A percentile compares a stretch with the other conserved stretches of the same genome.
These are phyloP conservation scores for Crithidia expoeki DNA, from an alignment of 208 protist genomes.

Conservation along the genomic window DNA sequence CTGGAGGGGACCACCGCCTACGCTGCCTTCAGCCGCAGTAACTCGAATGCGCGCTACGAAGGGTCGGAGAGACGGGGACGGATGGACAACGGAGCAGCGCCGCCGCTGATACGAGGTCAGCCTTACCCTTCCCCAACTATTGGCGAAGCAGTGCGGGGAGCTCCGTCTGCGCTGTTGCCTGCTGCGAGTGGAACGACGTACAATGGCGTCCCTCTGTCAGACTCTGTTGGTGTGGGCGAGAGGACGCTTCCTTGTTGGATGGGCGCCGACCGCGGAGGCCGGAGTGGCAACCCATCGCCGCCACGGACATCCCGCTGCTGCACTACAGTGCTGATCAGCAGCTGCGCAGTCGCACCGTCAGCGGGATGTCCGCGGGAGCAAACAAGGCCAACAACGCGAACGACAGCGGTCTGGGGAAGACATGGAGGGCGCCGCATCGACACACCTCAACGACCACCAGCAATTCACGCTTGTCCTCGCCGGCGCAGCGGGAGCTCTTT, in stretches of 20 bases:
- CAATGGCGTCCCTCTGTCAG: constrained; percentile 15
- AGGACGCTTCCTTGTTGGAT: background rate
- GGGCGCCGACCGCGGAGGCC: constrained; percentile 17
- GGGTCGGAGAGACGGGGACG: no score
- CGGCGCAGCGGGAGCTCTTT: constrained; percentile 12
- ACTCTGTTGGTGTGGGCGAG: background rate
- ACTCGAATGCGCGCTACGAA: background rate
- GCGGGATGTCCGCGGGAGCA: background rate
- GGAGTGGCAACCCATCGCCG: constrained; percentile 62
- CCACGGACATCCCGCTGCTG: constrained; percentile 53
- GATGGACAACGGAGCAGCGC: constrained; percentile 13
- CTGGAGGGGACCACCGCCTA: constrained; percentile 24
- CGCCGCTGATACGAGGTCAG: constrained; percentile 44
- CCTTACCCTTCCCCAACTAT: constrained; percentile 34
- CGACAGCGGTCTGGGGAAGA: background rate
- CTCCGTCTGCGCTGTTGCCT: constrained; percentile 40
- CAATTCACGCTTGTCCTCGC: background rate
- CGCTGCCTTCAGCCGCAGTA: background rate
- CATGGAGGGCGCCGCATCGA: background rate
- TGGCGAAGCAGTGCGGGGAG: constrained; percentile 31
- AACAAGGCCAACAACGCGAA: background rate
- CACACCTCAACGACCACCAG: background rate
- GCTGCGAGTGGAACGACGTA: constrained; percentile 35
- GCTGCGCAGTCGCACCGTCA: constrained; percentile 27
- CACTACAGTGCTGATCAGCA: constrained; percentile 60